These are phyloP conservation scores for Colletotrichum neosansevieriae DNA, from an alignment of 2,329 filamentous ascomycete species.

Conservation along the genomic window DNA sequence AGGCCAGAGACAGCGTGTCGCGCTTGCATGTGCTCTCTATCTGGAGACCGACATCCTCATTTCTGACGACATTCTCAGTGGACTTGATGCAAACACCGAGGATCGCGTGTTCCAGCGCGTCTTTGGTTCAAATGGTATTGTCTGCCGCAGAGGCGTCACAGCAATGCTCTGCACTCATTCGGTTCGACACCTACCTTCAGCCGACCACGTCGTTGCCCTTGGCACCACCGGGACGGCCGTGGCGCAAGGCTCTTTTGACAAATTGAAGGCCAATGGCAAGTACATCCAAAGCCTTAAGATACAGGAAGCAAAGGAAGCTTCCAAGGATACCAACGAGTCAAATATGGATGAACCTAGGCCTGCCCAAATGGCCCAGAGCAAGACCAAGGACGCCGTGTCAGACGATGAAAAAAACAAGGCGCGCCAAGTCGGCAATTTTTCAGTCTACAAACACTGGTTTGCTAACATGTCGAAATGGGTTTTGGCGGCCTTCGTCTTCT, in stretches of 20 bases:
- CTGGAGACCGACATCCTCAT: conserved; percentile 47
- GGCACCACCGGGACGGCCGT: conserved; percentile 52
- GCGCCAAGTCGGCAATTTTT: conserved; percentile 48
- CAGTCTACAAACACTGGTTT: conserved; percentile 53
- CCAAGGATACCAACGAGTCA: not conserved
- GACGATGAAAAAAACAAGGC: conserved; percentile 20
- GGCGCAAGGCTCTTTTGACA: conserved; percentile 55
- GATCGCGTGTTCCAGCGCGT: conserved; percentile 48
- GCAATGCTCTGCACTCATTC: conserved; percentile 55
- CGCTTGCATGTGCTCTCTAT: conserved; percentile 50
- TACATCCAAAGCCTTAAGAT: conserved; percentile 55
- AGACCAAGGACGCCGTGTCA: not conserved
- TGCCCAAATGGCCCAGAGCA: not conserved
- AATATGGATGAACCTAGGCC: conserved; percentile 13
- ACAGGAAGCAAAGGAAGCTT: conserved; percentile 42
- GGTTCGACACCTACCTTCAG: conserved; percentile 53
- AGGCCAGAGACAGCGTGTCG: conserved; percentile 49
- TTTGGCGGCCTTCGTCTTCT: conserved; percentile 41
- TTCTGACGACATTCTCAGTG: conserved; percentile 53
- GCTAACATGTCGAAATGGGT: conserved; percentile 43
- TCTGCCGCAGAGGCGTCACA: conserved; percentile 43
- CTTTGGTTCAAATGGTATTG: conserved; percentile 46
- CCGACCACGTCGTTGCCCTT: conserved; percentile 60
- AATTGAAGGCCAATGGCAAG: conserved; percentile 52
- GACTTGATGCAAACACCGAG: conserved; percentile 50